Evolutionary conservation across 1,284 basidiomycete genomes (phyloP), one percentile per base, ranked within the genome.

Genomic region (Cutaneotrichosporon cavernicola): DNA sequence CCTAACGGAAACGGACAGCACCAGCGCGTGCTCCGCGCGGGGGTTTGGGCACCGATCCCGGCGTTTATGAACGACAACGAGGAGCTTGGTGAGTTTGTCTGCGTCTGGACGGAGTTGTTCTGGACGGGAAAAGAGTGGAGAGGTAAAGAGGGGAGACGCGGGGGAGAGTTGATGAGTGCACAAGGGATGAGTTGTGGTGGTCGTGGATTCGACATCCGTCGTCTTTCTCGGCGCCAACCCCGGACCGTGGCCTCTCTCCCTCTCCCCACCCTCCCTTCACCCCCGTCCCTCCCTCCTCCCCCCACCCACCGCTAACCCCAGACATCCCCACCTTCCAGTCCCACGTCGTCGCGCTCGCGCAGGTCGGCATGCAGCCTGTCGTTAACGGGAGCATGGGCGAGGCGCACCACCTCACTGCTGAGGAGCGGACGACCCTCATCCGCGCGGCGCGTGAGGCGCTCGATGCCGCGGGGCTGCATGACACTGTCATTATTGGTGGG

Each of bases 41-140:
- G 92, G 53, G 86, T 94, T 62, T 94, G 86, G 80, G 89, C 90
- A 13, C 92, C 92, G 30, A 87, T 92, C 72, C 91, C 90, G 11
- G 88, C 91, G 11, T 95, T 95, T 81, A 93, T 93, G 82, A 80
- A 87, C 51, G 84, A 85, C 9, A 84, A 86, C 58, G 91, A 95
- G 79, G 91, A 94, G 72, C 85, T 95, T 67, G 91, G 91, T 91
- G 72, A 70, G 87, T 79, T 26, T 26, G 32, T 43, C 14, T 46
- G 26, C 1, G 26, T 26, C 26, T 26, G 26, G 26, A 26, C 26
- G 26, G 26, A 26, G 26, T 26, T 26, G 26, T 26, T 26, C 26
- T 26, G 26, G 26, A 26, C 26, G 2, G 26, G 26, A 26, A 26
- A 3, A 26, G 26, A 26, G 26, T 26, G 3, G 26, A 26, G 26